Conservation (phyloP, 352 stramenopile genomes). For the Globisporangium emineosum region DNA sequence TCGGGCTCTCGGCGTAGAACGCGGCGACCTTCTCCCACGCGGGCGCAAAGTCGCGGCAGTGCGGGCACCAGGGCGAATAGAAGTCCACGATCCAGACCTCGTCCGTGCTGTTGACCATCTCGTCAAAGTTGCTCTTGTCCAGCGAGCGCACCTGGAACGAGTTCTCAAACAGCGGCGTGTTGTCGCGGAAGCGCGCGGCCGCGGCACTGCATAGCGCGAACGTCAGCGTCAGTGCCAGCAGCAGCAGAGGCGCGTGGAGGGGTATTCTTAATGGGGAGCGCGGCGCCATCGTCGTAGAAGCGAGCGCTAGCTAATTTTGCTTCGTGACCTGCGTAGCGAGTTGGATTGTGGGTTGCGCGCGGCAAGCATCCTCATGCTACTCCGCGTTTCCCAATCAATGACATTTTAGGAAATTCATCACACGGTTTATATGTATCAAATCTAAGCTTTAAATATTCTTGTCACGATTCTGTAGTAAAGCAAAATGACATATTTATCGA, state of each 20-base stretch:
- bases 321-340: neutral
- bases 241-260: neutral
- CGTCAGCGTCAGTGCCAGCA: slow-evolving; percentile 4
- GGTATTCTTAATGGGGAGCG: neutral
- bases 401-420: neutral
- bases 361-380: neutral
- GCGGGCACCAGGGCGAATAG: slow-evolving; percentile 83
- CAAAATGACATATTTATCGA: too few species aligned
- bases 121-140: slow-evolving; percentile 32
- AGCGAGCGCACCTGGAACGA: slow-evolving; percentile 61
- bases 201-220: neutral
- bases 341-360: neutral
- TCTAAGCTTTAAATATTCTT: neutral
- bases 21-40: slow-evolving; percentile 65
- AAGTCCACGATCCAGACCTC: slow-evolving; percentile 82
- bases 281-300: neutral
- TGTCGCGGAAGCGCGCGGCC: slow-evolving; percentile 36
- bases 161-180: slow-evolving; percentile 57
- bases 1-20: slow-evolving; percentile 56
- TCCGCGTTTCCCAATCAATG: neutral
- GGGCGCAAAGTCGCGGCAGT: slow-evolving; percentile 77
- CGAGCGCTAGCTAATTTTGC: neutral
- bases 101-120: slow-evolving; percentile 44
- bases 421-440: neutral
- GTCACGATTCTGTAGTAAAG: too few species aligned